Base-by-base conservation (phyloP, 2,329 filamentous ascomycete genomes). In the Cladosporium sp. region DNA sequence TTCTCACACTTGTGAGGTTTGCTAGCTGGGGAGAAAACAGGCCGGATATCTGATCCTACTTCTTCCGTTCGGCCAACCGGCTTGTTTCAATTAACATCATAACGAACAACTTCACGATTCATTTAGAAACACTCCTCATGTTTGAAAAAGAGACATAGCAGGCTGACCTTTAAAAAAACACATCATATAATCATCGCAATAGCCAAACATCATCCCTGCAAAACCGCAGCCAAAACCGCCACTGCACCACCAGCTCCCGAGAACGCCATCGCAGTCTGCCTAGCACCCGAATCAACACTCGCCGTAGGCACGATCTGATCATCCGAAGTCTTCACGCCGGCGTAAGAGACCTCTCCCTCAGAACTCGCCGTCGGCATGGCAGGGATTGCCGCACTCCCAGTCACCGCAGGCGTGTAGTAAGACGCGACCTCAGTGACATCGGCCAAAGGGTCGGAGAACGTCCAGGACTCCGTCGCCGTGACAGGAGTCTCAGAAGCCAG, bases 351-450 rank as follows among this genome's bases (percentile, higher is more conserved):
- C 27, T 56, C 56, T 19, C 41, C 51, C 29, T 52, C 54, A 18
- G 50, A 54, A 19, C 54, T 56, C 24, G 45, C 40, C 36, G 58
- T 59, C 37, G 45, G 45, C 37, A 48, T 34, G 13, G 24, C 45
- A 17, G 37, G 24, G 30, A 32, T 12, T 7, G 37, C 37, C 8
- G 45, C 17, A 27, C 53, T 11, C 15, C 62, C 62, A 19, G 62
- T 64, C 11, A 63, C 55, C 3, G 54, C 54, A 3, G 61, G 55
- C 4, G 60, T 64, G 50, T 43, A 64, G 48, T 64, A 64, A 9
- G 54, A 51, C 32, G 57, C 59, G n/a, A 62, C 59, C 6, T 53
- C 62, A 13, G 62, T 64, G 42, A 56, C 53, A 47, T 60, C 62
- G 22, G 22, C 60, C 24, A 64, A 56, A 7, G 62, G 58, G 45